Conservation (phyloP, 179 eudicot species). For the Amaranthus tricolor region DNA sequence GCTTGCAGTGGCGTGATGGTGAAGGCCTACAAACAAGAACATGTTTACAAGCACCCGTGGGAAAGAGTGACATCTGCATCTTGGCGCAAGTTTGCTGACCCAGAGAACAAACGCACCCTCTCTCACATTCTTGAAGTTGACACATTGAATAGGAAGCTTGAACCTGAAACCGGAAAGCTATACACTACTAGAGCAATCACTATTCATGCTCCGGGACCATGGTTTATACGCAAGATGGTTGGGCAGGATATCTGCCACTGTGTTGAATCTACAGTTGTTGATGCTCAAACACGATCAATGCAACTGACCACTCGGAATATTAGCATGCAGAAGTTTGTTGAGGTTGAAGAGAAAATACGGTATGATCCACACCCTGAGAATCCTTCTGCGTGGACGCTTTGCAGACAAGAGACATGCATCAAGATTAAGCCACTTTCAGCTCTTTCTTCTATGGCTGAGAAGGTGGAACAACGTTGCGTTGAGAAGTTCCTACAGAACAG, state of each 20-base stretch:
- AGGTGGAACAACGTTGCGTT: constrained; percentile 83
- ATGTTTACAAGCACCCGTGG: constrained; percentile 94
- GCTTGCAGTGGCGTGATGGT: constrained; percentile 47
- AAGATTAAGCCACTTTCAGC: constrained; percentile 79
- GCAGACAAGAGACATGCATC: constrained; percentile 92
- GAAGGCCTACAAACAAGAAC: constrained; percentile 83
- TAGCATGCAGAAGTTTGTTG: constrained; percentile 72
- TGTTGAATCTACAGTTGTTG: constrained; percentile 89
- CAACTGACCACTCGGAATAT: constrained; percentile 77
- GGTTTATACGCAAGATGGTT: constrained; percentile 73
- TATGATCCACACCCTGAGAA: constrained; percentile 96
- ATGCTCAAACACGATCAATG: constrained; percentile 74
- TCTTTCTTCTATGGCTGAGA: constrained; percentile 95
- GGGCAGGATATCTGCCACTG: constrained; percentile 98
- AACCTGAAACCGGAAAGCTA: constrained; percentile 70
- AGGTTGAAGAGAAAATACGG: constrained; percentile 89
- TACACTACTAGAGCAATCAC: constrained; percentile 88
- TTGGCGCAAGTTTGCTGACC: constrained; percentile 95
- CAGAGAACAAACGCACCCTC: constrained; percentile 75
- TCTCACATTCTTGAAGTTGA: constrained; percentile 94
- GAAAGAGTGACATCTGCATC: constrained; percentile 94
- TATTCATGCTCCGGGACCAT: constrained; percentile 89
- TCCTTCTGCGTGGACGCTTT: constrained; percentile 77
- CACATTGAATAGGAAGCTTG: constrained; percentile 74
- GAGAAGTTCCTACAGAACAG: constrained; percentile 92